phyloP scores from a whole-genome alignment of 805 yeast species.

The Diddensiella santjacobensis region DNA sequence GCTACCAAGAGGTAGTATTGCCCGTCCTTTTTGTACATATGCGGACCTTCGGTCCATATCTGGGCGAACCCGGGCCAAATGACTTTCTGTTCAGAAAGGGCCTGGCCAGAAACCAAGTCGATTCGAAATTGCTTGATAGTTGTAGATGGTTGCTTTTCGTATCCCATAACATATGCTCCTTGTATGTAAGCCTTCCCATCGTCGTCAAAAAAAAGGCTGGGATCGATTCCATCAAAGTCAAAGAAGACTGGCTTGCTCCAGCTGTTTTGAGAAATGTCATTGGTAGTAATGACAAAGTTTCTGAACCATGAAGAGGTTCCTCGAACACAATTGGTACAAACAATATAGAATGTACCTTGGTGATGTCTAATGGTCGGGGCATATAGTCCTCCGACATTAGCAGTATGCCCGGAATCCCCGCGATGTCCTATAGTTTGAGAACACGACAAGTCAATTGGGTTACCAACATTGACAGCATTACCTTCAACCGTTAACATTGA shows the following conservation, averaged over 20 bases:
- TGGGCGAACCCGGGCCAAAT: constrained; percentile 3
- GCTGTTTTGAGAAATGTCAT: not conserved
- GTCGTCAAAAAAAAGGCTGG: constrained; percentile 6
- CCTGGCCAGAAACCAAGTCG: constrained; percentile 2
- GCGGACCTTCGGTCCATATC: constrained; percentile 1
- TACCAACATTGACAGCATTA: constrained; percentile 3
- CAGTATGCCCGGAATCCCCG: not conserved
- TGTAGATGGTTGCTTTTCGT: constrained; percentile 5
- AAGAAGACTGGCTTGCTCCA: constrained; percentile 7
- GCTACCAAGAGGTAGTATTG: not conserved
- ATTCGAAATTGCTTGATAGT: constrained; percentile 5
- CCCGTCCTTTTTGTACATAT: constrained; percentile 2
- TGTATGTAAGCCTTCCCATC: constrained; percentile 2
- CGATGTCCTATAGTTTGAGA: not conserved
- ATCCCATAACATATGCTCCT: not conserved
- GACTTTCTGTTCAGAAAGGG: constrained; percentile 2
- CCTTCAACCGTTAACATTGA: constrained; percentile 1
- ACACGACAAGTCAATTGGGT: constrained; percentile 1
- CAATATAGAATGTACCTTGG: constrained; percentile 7
- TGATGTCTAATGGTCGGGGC: constrained; percentile 8
- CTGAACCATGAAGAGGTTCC: not conserved
- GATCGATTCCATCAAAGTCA: constrained; percentile 8
- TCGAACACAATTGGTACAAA: constrained; percentile 3
- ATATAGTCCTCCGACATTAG: constrained; percentile 2
- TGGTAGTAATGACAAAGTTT: constrained; percentile 7